Evolutionary conservation across 1,284 basidiomycete genomes (phyloP).

Genomic region (Trichosporon faecale): DNA sequence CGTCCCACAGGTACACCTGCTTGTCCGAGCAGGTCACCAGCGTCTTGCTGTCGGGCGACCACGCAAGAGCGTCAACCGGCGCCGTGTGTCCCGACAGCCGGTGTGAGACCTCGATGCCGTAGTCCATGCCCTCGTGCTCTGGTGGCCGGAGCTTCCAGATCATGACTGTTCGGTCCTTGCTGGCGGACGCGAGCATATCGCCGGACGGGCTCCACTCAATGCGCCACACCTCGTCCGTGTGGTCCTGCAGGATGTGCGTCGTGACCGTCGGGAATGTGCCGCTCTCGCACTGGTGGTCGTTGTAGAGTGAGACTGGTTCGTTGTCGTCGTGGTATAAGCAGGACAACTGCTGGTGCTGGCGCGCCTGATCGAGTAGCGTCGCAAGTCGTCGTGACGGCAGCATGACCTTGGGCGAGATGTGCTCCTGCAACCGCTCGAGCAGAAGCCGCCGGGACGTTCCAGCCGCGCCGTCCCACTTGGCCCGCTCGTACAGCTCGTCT

Average conservation of each 20-base stretch:
- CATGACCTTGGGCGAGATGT: constrained; percentile 86
- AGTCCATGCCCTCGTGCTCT: constrained; percentile 27
- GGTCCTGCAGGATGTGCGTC: constrained; percentile 77
- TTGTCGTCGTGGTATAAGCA: constrained; percentile 75
- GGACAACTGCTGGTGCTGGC: constrained; percentile 68
- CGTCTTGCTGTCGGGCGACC: constrained; percentile 81
- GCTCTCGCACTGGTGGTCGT: constrained; percentile 77
- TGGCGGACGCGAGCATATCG: constrained; percentile 75
- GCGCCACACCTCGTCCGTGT: constrained; percentile 93
- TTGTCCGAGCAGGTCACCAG: constrained; percentile 77
- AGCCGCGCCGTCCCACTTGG: constrained; percentile 83
- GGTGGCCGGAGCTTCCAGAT: constrained; percentile 69
- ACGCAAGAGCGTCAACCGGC: constrained; percentile 74
- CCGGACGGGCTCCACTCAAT: constrained; percentile 93
- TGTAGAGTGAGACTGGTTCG: constrained; percentile 70
- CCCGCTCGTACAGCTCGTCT: constrained; percentile 74
- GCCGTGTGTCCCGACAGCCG: constrained; percentile 67
- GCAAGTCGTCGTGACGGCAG: constrained; percentile 84
- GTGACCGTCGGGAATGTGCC: constrained; percentile 78
- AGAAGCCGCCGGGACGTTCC: constrained; percentile 73
- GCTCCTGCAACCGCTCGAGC: constrained; percentile 77
- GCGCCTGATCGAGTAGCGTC: constrained; percentile 81
- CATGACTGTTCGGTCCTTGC: constrained; percentile 80
- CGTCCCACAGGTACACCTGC: constrained; percentile 80
- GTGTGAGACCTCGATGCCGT: constrained; percentile 33